Percentiles rank a stretch among this genome's conserved stretches.
Conservation (phyloP, 2,329 filamentous ascomycete genomes). For the Colletotrichum gloeosporioides region DNA sequence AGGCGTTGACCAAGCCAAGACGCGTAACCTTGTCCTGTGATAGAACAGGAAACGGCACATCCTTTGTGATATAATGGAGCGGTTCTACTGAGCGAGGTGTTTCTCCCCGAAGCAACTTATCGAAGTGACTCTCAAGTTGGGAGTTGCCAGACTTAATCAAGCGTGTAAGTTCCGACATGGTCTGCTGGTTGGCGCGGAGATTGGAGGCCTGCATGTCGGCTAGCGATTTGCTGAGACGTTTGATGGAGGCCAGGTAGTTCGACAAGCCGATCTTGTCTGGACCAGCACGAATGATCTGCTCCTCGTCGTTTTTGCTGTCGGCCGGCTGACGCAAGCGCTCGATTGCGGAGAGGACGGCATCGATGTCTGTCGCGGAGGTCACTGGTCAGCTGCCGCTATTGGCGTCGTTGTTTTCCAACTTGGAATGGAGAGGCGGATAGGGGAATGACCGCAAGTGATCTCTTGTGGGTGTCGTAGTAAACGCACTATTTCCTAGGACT, state of each 20-base stretch:
- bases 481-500: constrained; percentile 78
- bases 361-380: constrained; percentile 67
- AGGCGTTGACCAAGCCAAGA: constrained; percentile 79
- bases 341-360: constrained; percentile 84
- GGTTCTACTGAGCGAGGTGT: constrained; percentile 85
- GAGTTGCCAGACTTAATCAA: constrained; percentile 80
- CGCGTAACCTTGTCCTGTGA: constrained; percentile 77
- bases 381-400: constrained; percentile 23
- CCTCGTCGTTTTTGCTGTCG: constrained; percentile 90
- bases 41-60: constrained; percentile 82
- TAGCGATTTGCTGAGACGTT: constrained; percentile 86
- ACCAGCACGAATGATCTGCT: constrained; percentile 87
- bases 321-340: constrained; percentile 88
- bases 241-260: constrained; percentile 88
- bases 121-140: constrained; percentile 85
- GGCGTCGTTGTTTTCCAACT: neutral
- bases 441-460: neutral
- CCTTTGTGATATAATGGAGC: constrained; percentile 90
- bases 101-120: constrained; percentile 75
- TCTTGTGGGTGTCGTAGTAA: neutral
- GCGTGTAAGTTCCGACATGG: constrained; percentile 78
- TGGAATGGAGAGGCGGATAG: neutral
- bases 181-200: constrained; percentile 88
- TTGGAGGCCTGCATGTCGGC: constrained; percentile 88
- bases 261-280: constrained; percentile 82